Conservation (phyloP, 768 basidiomycete species). For the Auricularia heimuer region DNA sequence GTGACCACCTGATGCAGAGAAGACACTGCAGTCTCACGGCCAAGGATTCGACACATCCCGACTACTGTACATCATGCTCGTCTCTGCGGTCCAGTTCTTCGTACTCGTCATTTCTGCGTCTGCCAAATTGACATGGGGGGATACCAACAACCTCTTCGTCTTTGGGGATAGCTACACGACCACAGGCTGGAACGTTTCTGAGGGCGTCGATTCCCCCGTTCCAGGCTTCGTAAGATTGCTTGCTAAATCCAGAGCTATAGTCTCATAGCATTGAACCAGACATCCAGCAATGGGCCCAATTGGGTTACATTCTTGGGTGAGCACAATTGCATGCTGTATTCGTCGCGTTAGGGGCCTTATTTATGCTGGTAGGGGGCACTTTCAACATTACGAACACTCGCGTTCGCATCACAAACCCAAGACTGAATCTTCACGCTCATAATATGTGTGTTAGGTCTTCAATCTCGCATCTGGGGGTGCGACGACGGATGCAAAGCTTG, state of each 20-base stretch:
- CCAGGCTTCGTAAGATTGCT: conserved; percentile 37
- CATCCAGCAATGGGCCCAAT: conserved; percentile 52
- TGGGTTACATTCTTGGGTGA: conserved; percentile 49
- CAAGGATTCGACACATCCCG: background rate
- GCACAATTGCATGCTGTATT: background rate
- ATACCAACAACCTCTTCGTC: conserved; percentile 45
- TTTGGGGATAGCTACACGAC: conserved; percentile 60
- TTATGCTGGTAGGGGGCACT: background rate
- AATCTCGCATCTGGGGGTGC: conserved; percentile 30
- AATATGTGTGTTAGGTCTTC: conserved; percentile 33
- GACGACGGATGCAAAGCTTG: conserved; percentile 28
- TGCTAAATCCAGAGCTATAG: background rate
- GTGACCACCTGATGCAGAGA: conserved; percentile 11
- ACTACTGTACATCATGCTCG: conserved; percentile 9
- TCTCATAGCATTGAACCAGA: conserved; percentile 23
- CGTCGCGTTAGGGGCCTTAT: too few relatives aligned
- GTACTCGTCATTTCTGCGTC: background rate
- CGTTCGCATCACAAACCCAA: too few relatives aligned
- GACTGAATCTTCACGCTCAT: too few relatives aligned
- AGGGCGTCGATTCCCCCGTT: conserved; percentile 40
- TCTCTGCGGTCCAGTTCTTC: background rate
- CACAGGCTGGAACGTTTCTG: conserved; percentile 50
- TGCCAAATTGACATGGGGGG: conserved; percentile 35
- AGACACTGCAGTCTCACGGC: background rate
- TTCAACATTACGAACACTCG: too few relatives aligned